Percentiles rank a stretch among this genome's conserved stretches.
phyloP scores from a whole-genome alignment of 2,329 filamentous ascomycete genomes.

The Botrytis medusae region DNA sequence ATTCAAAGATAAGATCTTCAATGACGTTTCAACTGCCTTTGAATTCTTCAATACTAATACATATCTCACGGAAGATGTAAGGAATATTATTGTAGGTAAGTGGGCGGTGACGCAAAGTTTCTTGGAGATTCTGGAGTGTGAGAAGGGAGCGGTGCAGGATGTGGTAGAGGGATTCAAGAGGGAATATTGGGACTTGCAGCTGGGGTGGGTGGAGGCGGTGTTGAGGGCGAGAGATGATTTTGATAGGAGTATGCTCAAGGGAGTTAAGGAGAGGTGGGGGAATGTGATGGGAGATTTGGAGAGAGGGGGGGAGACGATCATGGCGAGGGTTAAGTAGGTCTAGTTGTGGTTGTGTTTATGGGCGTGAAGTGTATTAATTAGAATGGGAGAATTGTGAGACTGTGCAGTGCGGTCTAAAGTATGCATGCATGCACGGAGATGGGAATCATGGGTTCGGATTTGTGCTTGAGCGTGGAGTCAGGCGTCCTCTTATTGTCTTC shows the following conservation, averaged over 20 bases:
- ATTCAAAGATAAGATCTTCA: conserved; percentile 89
- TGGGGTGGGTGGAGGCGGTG: conserved; percentile 94
- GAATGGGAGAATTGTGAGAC: not conserved
- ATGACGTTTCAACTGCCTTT: conserved; percentile 88
- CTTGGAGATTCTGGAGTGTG: conserved; percentile 73
- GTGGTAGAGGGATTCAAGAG: conserved; percentile 82
- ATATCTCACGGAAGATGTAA: conserved; percentile 64
- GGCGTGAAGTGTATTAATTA: too few relatives aligned
- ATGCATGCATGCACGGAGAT: not conserved
- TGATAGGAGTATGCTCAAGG: conserved; percentile 83
- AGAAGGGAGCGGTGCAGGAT: conserved; percentile 69
- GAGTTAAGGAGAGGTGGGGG: conserved; percentile 84
- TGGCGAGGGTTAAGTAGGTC: conserved; percentile 79
- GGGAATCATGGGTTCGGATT: not conserved
- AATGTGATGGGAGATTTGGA: conserved; percentile 78
- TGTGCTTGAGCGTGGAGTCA: conserved; percentile 4
- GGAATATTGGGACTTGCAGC: conserved; percentile 89
- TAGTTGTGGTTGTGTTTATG: not conserved
- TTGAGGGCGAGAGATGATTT: conserved; percentile 87
- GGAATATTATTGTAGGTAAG: conserved; percentile 75
- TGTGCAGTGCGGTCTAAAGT: not conserved
- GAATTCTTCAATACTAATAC: conserved; percentile 74
- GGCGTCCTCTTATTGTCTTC: not conserved
- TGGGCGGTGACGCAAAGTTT: conserved; percentile 91
- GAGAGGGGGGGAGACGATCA: conserved; percentile 84